Conservation (phyloP, 345 rosid genomes). For the Sisymbrium irio region DNA sequence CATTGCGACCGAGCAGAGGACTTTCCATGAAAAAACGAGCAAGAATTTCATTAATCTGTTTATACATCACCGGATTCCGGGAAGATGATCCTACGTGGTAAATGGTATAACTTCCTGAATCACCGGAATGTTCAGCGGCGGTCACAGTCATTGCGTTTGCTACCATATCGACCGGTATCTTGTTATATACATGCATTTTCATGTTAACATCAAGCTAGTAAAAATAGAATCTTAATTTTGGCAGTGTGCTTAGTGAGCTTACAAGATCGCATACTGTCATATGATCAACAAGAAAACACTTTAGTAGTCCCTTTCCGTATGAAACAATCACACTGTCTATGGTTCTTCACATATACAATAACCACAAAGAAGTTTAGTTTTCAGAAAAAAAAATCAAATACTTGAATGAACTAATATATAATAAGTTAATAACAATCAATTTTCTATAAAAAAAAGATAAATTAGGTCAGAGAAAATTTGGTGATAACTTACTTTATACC, state of each 20-base stretch:
- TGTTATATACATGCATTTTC: neutral
- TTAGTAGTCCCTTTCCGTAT: slow-evolving; percentile 22
- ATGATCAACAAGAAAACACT: slow-evolving; percentile 29
- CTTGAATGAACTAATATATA: neutral
- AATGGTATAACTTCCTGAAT: slow-evolving; percentile 38
- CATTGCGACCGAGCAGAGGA: slow-evolving; percentile 67
- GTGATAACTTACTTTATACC: neutral
- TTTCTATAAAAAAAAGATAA: no score
- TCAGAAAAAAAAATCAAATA: neutral
- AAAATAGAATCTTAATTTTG: neutral
- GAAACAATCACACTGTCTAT: slow-evolving; percentile 43
- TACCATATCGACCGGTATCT: slow-evolving; percentile 31
- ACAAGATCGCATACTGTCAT: slow-evolving; percentile 40
- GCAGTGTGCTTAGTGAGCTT: slow-evolving; percentile 23
- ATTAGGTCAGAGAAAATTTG: no score
- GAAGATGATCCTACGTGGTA: slow-evolving; percentile 72
- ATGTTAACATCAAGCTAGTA: neutral
- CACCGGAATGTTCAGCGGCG: neutral
- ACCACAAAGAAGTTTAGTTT: neutral
- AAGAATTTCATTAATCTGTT: slow-evolving; percentile 41
- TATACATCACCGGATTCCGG: slow-evolving; percentile 43
- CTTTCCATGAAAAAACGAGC: slow-evolving; percentile 44
- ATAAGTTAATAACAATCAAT: no score
- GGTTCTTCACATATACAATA: slow-evolving; percentile 40
- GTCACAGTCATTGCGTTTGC: slow-evolving; percentile 1